These are phyloP conservation scores for Diutina scorzettiae DNA, from an alignment of 1,139 yeast species.

Conservation along the genomic window DNA sequence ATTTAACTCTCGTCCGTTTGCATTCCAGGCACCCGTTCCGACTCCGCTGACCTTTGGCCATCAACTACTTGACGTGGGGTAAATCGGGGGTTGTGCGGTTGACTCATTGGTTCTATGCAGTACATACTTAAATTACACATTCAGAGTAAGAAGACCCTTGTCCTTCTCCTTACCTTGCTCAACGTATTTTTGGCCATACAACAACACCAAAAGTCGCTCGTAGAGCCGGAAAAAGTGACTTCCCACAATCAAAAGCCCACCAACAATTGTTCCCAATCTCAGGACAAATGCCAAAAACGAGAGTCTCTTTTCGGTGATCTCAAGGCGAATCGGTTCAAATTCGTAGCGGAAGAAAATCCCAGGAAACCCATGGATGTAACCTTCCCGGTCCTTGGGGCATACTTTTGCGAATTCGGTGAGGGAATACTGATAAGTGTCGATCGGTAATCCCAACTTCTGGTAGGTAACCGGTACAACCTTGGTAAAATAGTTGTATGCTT, in stretches of 20 bases:
- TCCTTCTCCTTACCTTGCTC: constrained; percentile 45
- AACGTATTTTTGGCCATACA: constrained; percentile 41
- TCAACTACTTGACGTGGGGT: no score
- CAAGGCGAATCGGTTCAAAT: constrained; percentile 74
- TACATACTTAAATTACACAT: not conserved
- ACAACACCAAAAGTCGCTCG: constrained; percentile 31
- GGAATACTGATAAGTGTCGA: constrained; percentile 83
- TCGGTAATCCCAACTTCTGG: constrained; percentile 53
- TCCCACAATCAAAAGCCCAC: constrained; percentile 53
- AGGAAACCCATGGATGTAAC: constrained; percentile 27
- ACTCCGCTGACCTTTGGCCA: constrained; percentile 12
- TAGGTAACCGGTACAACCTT: constrained; percentile 80
- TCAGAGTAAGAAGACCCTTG: constrained; percentile 15
- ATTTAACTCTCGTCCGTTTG: constrained; percentile 56
- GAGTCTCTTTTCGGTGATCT: constrained; percentile 57
- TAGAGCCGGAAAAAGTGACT: constrained; percentile 32
- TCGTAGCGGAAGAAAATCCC: constrained; percentile 80
- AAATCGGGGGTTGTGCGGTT: no score
- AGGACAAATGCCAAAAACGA: constrained; percentile 71
- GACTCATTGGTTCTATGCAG: no score
- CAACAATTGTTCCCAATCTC: constrained; percentile 67
- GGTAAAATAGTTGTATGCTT: constrained; percentile 50
- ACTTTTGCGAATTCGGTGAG: constrained; percentile 42
- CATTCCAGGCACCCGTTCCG: constrained; percentile 58
- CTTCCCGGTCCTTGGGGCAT: constrained; percentile 14